Evolutionary conservation across 2,329 filamentous ascomycete species (phyloP), one percentile per base, ranked within the genome.

Genomic region (Colletotrichum sp.): DNA sequence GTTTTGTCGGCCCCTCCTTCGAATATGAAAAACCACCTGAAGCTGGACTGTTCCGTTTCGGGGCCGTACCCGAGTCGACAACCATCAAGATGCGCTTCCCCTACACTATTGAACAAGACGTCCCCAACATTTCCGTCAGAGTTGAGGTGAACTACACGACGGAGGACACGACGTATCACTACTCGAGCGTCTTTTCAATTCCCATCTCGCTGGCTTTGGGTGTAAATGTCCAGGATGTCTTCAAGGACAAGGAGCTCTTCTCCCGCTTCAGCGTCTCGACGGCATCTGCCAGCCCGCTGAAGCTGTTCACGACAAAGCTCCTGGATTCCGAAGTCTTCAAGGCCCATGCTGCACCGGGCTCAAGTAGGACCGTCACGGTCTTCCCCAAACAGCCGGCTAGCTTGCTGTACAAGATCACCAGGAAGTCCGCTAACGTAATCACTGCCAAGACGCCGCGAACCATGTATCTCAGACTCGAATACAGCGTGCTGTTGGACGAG

Each of bases 161-260:
- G 0, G 88, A 92, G 1, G 86, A 91, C 4, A 94, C 93, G 4
- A 88, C 87, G 9, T 95, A 95, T 78, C 88, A 89, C 70, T 94
- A 93, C 81, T 90, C 92, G 18, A 91, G 90, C 18, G 88, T 89
- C 9, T 90, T 91, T 24, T 91, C 89, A 5, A 89, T 98, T 24
- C 90, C 93, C 4, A 93, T 97, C 3, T 90, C 94, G 2, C 88
- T 99, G 6, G 95, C 95, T 0, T 89, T 99, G 5, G 96, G 96
- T 5, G 97, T 99, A 77, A 99, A 99, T 79, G 97, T 99, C 8
- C 96, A 99, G 81, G 97, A 99, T 80, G 92, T 98, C 32, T 99
- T 99, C 88, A 98, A 98, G 82, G 92, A 95, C 78, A 87, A 92
- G 9, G 90, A 92, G 0, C 89, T 99, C 0, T 97, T 97, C 81